A percentile compares a stretch with the other conserved stretches of the same genome.
phyloP scores from a whole-genome alignment of 371 early-diverging fungal species.

The Pancytospora philotis region DNA sequence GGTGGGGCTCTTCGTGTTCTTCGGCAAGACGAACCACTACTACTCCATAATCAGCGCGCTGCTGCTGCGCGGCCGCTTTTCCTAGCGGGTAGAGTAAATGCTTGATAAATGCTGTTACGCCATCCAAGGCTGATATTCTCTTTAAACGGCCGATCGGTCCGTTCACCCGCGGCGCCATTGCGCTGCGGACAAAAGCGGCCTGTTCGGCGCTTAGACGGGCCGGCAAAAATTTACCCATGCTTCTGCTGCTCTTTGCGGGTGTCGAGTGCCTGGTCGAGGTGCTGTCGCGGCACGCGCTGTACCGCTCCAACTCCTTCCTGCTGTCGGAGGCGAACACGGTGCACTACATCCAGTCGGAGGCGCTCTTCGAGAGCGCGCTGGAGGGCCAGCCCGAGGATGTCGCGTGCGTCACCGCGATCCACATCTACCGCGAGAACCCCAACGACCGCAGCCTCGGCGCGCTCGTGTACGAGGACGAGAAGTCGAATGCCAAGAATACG shows the following conservation, averaged over 20 bases:
- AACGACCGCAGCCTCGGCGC: neutral
- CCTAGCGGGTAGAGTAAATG: no score
- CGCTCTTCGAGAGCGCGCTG: neutral
- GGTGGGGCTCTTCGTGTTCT: neutral
- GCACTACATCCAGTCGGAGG: constrained; percentile 13
- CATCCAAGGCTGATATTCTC: no score
- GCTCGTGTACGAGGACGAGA: constrained; percentile 14
- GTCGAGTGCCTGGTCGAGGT: constrained; percentile 8
- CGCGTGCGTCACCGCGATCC: neutral
- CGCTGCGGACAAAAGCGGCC: no score
- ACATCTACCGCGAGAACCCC: neutral
- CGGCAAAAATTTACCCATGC: no score
- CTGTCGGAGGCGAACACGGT: constrained; percentile 14
- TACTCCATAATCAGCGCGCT: neutral
- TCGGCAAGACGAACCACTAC: neutral
- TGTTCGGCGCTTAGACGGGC: no score
- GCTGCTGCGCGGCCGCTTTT: no score
- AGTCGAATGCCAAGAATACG: neutral
- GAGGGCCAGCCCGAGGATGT: neutral
- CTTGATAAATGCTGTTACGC: no score
- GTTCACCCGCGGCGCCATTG: no score
- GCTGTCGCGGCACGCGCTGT: neutral
- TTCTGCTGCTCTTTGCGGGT: neutral
- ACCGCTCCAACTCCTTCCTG: neutral
- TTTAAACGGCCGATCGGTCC: no score